phyloP scores from a whole-genome alignment of 2,329 filamentous ascomycete species.

The Aspergillus cejpii region DNA sequence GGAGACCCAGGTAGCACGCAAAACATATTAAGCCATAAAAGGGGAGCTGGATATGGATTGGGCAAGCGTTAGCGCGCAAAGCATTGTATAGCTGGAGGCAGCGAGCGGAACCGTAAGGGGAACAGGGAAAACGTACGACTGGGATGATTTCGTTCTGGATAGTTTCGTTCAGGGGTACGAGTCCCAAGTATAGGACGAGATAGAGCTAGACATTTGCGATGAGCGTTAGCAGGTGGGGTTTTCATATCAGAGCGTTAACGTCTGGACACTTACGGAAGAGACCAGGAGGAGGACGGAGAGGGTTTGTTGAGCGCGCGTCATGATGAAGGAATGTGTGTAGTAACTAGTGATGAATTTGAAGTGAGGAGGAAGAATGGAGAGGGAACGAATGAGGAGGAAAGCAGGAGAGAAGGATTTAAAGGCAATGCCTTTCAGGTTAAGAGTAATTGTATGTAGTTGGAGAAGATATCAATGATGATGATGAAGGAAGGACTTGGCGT shows the following conservation, averaged over 20 bases:
- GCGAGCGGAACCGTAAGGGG: background rate
- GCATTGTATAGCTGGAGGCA: background rate
- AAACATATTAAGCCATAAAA: constrained; percentile 89
- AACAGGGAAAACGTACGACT: constrained; percentile 60
- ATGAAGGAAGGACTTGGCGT: background rate
- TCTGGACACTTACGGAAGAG: constrained; percentile 66
- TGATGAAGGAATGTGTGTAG: constrained; percentile 41
- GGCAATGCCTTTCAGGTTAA: background rate
- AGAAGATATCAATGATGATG: background rate
- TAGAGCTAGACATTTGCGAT: constrained; percentile 63
- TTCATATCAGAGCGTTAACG: constrained; percentile 2
- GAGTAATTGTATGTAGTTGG: background rate
- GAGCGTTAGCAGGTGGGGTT: constrained; percentile 7
- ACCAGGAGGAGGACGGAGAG: constrained; percentile 81
- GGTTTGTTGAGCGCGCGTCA: constrained; percentile 93
- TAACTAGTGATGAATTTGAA: background rate
- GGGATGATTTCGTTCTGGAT: constrained; percentile 83
- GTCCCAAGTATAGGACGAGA: constrained; percentile 73
- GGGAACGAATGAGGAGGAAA: background rate
- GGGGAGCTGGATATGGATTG: constrained; percentile 58
- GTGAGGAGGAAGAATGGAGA: constrained; percentile 3
- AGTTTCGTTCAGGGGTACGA: constrained; percentile 70
- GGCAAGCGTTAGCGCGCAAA: constrained; percentile 5
- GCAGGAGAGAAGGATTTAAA: too few species aligned
- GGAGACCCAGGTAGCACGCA: constrained; percentile 84